Percentiles rank a stretch among this genome's conserved stretches.
Conservation (phyloP, 176 grass and related monocot species). For the Aegilops umbellulata region DNA sequence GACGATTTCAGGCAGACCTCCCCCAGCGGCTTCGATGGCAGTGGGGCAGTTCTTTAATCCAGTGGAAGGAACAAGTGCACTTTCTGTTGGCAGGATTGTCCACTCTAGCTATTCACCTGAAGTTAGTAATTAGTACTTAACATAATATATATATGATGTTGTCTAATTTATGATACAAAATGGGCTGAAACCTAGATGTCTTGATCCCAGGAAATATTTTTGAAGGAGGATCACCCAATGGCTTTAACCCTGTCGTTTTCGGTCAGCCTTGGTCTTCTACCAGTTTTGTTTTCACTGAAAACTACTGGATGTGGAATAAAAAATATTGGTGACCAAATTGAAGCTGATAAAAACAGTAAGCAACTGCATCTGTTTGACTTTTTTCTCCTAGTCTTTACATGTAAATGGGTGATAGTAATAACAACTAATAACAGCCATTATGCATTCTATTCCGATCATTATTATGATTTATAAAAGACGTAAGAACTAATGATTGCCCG, state of each 20-base stretch:
- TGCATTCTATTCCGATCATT: background rate
- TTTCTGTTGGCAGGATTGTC: constrained; percentile 57
- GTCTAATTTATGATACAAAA: background rate
- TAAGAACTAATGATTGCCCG: background rate
- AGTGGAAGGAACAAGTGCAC: constrained; percentile 53
- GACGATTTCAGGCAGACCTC: constrained; percentile 96
- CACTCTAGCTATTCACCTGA: constrained; percentile 61
- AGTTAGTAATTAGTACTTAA: constrained; percentile 39
- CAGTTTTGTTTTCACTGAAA: constrained; percentile 61
- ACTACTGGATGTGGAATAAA: constrained; percentile 94
- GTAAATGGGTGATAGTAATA: constrained; percentile 7
- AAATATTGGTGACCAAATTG: constrained; percentile 57
- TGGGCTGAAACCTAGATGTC: constrained; percentile 24
- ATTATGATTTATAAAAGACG: background rate
- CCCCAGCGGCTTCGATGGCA: constrained; percentile 92
- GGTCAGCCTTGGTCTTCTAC: constrained; percentile 83
- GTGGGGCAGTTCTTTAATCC: constrained; percentile 98
- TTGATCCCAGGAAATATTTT: constrained; percentile 71
- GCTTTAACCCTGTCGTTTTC: constrained; percentile 78
- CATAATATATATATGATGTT: constrained; percentile 1
- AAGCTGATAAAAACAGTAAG: constrained; percentile 89
- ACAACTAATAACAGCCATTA: background rate
- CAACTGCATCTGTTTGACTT: constrained; percentile 22
- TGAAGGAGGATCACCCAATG: constrained; percentile 81
- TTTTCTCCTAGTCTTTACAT: background rate